Percentiles rank a stretch among this genome's conserved stretches.
These are phyloP conservation scores for Plantago rigida DNA, from an alignment of 305 asterid species.

Conservation along the genomic window DNA sequence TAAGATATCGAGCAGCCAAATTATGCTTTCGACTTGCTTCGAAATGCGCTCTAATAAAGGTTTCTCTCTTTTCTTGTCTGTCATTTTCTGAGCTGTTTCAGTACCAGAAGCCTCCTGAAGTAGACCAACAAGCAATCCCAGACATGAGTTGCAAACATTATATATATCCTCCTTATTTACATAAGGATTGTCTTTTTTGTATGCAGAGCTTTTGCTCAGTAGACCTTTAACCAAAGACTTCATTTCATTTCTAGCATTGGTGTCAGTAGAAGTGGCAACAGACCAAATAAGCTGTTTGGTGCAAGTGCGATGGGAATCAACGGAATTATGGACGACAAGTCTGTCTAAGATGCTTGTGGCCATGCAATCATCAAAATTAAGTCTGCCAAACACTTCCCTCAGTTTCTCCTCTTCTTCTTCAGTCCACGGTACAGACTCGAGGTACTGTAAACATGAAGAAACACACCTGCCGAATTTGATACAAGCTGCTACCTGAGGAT, in stretches of 20 bases:
- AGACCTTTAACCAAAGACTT: constrained; percentile 71
- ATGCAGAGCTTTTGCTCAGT: constrained; percentile 52
- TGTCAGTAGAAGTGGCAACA: constrained; percentile 47
- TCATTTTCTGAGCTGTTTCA: constrained; percentile 22
- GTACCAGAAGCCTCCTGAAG: constrained; percentile 51
- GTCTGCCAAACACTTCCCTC: constrained; percentile 42
- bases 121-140: constrained; percentile 45
- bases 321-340: constrained; percentile 35
- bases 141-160: constrained; percentile 47
- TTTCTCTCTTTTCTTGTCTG: constrained; percentile 35
- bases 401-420: constrained; percentile 93
- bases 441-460: constrained; percentile 60
- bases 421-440: constrained; percentile 87
- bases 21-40: constrained; percentile 66
- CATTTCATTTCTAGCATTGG: constrained; percentile 63
- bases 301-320: constrained; percentile 42
- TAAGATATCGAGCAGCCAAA: constrained; percentile 71
- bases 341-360: constrained; percentile 54
- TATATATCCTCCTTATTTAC: constrained; percentile 53
- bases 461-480: constrained; percentile 60
- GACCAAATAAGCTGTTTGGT: constrained; percentile 65
- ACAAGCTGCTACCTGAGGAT: constrained; percentile 56
- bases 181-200: constrained; percentile 46
- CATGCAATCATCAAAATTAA: constrained; percentile 38
- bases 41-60: constrained; percentile 62